These are phyloP conservation scores for Peronospora destructor DNA, from an alignment of 352 stramenopile species.

Conservation along the genomic window DNA sequence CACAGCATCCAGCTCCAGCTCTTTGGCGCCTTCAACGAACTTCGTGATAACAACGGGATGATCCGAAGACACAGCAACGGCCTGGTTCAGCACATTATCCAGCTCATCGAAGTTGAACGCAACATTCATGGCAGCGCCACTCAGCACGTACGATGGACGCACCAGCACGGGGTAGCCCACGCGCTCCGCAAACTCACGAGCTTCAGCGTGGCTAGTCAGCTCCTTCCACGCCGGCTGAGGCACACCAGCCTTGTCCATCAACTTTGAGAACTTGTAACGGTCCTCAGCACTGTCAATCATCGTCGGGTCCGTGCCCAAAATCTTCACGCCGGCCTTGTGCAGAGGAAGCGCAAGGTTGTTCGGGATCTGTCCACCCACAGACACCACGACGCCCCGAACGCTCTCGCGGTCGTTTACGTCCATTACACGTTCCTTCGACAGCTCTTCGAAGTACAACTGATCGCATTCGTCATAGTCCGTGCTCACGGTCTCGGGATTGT, in stretches of 20 bases:
- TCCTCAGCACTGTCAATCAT: constrained; percentile 96
- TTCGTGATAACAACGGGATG: constrained; percentile 98
- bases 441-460: constrained; percentile 96
- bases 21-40: constrained; percentile 96
- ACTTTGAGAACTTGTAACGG: constrained; percentile 90
- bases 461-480: constrained; percentile 98
- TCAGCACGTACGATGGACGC: constrained; percentile 96
- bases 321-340: constrained; percentile 74
- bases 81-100: constrained; percentile 80
- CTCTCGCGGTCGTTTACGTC: constrained; percentile 91
- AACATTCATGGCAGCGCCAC: constrained; percentile 97
- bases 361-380: constrained; percentile 93
- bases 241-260: constrained; percentile 93
- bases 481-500: constrained; percentile 96
- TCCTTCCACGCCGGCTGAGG: constrained; percentile 75
- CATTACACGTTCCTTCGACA: constrained; percentile 90
- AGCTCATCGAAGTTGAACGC: constrained; percentile 91
- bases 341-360: constrained; percentile 93
- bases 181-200: constrained; percentile 89
- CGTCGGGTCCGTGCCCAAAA: constrained; percentile 76
- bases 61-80: constrained; percentile 90
- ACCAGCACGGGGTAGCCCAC: constrained; percentile 96
- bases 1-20: constrained; percentile 99
- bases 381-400: constrained; percentile 87
- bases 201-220: constrained; percentile 84